Evolutionary conservation across 2,329 filamentous ascomycete species (phyloP), one percentile per base, ranked within the genome.

Genomic region (Falciphora oryzae): DNA sequence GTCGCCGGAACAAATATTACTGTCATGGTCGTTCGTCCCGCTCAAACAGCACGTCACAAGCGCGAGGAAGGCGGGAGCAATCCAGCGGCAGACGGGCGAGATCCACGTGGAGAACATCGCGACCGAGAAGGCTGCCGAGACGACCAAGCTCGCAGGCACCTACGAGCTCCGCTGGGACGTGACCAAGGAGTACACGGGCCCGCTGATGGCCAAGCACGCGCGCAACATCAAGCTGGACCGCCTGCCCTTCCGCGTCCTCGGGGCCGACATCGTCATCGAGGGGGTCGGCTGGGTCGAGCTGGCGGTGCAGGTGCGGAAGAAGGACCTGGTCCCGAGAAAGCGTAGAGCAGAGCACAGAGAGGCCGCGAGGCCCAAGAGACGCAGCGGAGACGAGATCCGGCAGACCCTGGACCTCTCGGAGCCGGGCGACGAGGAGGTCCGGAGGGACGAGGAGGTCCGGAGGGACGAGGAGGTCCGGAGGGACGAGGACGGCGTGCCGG

Each of bases 211-310:
- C 38, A 85, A 81, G 65, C 80, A 84, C 62, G 90, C 85, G 2
- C 83, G 83, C 59, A 87, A 83, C 56, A 79, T 89, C 59, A 86
- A 85, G 65, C 83, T 89, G 0, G 87, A 91, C 2, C 79, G 81
- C 22, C 79, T 98, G 5, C 92, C 93, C 0, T 99, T 93, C 75
- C 84, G 85, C 18, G 87, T 98, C 2, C 82, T 95, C 66, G 87
- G 89, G 11, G 84, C 89, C 0, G 96, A 99, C 73, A 87, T 99
- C 29, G 79, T 99, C 18, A 87, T 99, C 62, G 94, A 98, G 74
- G 93, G 95, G 2, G 89, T 93, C 31, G 95, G 95, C 10, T 99
- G 96, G 91, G 84, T 99, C 2, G 95, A 99, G 76, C 76, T 99
- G 57, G 88, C 88, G 0, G 89, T 89, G 3, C 94, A 99, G 76